phyloP scores from a whole-genome alignment of 2,329 filamentous ascomycete genomes.

The Colletotrichum ledebouriae region DNA sequence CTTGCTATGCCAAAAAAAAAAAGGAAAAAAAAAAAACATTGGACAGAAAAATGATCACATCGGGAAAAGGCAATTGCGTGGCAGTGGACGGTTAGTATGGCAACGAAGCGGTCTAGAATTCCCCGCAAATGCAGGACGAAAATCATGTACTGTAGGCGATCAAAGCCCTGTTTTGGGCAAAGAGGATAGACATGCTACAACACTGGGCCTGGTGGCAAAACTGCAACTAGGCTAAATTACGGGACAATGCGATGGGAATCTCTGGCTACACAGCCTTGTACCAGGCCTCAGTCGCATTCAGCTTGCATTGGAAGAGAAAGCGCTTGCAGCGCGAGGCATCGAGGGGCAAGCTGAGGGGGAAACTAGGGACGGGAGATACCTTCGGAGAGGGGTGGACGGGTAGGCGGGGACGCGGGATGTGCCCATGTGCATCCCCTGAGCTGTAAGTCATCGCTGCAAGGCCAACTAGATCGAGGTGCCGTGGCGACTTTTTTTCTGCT shows the following conservation, averaged over 20 bases:
- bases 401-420: slow-evolving; percentile 24
- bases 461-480: neutral
- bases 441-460: slow-evolving; percentile 28
- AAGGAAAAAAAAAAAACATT: neutral
- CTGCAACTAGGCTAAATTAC: neutral
- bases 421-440: neutral
- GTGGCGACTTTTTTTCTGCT: neutral
- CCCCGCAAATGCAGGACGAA: slow-evolving; percentile 18
- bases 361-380: neutral
- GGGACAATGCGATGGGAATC: neutral
- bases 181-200: neutral
- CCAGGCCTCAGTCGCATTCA: neutral
- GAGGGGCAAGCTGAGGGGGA: neutral
- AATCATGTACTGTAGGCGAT: slow-evolving; percentile 6
- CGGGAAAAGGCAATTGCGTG: neutral
- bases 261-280: neutral
- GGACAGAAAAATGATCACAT: neutral
- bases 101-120: slow-evolving; percentile 17
- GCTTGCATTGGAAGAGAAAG: neutral
- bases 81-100: neutral
- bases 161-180: neutral
- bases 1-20: neutral
- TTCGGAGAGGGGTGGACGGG: slow-evolving; percentile 1
- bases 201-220: neutral
- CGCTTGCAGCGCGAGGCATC: neutral